These are phyloP conservation scores for Xylaria sp. DNA, from an alignment of 2,329 filamentous ascomycete species.

Conservation along the genomic window DNA sequence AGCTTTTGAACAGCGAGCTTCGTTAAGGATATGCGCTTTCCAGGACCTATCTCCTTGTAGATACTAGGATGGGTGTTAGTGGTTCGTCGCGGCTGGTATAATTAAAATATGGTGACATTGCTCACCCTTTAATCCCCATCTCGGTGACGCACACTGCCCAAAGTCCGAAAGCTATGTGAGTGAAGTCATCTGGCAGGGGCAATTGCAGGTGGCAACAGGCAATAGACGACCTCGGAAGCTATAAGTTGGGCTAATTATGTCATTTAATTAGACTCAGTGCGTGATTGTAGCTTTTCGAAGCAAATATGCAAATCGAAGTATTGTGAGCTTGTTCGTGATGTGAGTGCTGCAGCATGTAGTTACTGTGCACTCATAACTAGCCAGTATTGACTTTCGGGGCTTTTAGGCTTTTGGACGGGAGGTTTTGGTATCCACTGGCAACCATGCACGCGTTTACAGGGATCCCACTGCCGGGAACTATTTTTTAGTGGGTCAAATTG, in stretches of 20 bases:
- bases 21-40: slow-evolving; percentile 78
- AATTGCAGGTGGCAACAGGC: not conserved
- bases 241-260: not conserved
- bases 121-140: slow-evolving; percentile 72
- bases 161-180: slow-evolving; percentile 8
- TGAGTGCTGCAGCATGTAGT: no score
- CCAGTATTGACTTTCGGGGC: slow-evolving; percentile 42
- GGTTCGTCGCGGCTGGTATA: not conserved
- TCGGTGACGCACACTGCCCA: slow-evolving; percentile 22
- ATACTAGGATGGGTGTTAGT: slow-evolving; percentile 62
- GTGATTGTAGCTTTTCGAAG: not conserved
- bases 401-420: slow-evolving; percentile 24
- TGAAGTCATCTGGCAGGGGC: slow-evolving; percentile 17
- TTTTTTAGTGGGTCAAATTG: no score
- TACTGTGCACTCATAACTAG: no score
- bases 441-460: slow-evolving; percentile 28
- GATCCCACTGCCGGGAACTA: not conserved
- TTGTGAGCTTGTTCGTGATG: not conserved
- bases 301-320: not conserved
- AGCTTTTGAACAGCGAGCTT: slow-evolving; percentile 82
- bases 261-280: not conserved
- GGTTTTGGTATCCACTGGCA: slow-evolving; percentile 39
- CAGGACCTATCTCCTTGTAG: slow-evolving; percentile 85
- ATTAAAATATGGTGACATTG: not conserved
- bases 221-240: no score